Evolutionary conservation across 108 stramenopile species (phyloP).

Genomic region (Schizochytrium sp.): DNA sequence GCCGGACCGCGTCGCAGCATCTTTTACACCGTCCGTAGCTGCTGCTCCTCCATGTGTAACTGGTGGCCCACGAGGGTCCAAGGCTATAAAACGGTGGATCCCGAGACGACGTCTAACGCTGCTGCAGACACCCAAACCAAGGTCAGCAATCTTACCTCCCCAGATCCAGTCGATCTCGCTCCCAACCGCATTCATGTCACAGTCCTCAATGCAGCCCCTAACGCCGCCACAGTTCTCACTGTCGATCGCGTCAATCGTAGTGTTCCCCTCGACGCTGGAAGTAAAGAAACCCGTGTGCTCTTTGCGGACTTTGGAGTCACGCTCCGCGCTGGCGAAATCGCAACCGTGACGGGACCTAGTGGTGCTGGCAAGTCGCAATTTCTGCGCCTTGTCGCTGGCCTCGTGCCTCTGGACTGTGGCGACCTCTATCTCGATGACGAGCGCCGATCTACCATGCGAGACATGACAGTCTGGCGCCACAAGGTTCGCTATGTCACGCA

Average conservation of each 20-base stretch:
- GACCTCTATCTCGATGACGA: neutral
- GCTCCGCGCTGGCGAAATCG: neutral
- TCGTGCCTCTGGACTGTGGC: conserved; percentile 40
- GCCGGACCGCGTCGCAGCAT: neutral
- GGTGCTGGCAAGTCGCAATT: conserved; percentile 67
- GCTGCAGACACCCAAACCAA: neutral
- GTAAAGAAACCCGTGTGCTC: neutral
- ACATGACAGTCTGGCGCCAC: conserved; percentile 39
- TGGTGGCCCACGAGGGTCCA: neutral
- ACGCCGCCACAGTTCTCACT: neutral
- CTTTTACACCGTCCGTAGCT: neutral
- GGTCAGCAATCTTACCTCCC: neutral
- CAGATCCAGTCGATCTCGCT: neutral
- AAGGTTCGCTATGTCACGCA: conserved; percentile 66
- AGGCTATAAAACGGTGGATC: neutral
- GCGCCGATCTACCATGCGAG: conserved; percentile 19
- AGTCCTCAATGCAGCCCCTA: neutral
- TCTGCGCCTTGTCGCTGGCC: conserved; percentile 55
- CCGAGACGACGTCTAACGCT: neutral
- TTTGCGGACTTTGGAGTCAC: neutral
- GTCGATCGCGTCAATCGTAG: neutral
- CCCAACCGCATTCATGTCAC: neutral
- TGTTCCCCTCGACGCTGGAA: neutral
- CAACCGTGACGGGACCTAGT: conserved; percentile 34
- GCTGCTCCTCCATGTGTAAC: neutral